These are phyloP conservation scores for Colletotrichum brevisporum DNA, from an alignment of 2,329 filamentous ascomycete genomes.

Conservation along the genomic window DNA sequence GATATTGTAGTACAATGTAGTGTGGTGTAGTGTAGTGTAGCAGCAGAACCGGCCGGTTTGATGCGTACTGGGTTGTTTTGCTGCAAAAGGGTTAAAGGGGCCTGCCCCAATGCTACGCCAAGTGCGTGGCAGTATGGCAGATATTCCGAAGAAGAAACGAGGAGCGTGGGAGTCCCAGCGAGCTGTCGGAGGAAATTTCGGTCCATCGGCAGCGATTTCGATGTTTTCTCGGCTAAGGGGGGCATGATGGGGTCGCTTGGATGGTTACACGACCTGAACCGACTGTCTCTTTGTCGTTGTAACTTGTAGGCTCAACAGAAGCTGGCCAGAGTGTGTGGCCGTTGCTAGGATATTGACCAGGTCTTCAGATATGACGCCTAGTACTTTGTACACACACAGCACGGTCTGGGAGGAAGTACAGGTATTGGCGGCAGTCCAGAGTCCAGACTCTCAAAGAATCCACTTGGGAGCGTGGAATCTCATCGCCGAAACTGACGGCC, in stretches of 20 bases:
- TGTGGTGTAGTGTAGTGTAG: too few relatives aligned
- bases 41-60: conserved; percentile 4
- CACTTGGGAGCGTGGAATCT: too few relatives aligned
- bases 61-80: conserved; percentile 13
- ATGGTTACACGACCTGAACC: neutral
- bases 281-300: too few relatives aligned
- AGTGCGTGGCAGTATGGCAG: conserved; percentile 19
- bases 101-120: conserved; percentile 1
- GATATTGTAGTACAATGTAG: neutral
- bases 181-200: conserved; percentile 38
- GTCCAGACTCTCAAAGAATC: too few relatives aligned
- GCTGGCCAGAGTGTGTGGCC: conserved; percentile 12
- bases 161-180: conserved; percentile 25
- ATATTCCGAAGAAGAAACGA: conserved; percentile 21
- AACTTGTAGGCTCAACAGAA: neutral
- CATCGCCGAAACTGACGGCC: too few relatives aligned
- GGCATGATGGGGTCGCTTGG: neutral
- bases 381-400: too few relatives aligned
- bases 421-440: too few relatives aligned
- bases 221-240: conserved; percentile 21
- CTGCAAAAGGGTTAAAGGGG: too few relatives aligned
- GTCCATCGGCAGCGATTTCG: conserved; percentile 32
- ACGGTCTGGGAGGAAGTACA: too few relatives aligned
- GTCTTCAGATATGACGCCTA: too few relatives aligned
- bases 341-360: neutral